phyloP scores from a whole-genome alignment of 208 protist species.

The Leishmania tropica region DNA sequence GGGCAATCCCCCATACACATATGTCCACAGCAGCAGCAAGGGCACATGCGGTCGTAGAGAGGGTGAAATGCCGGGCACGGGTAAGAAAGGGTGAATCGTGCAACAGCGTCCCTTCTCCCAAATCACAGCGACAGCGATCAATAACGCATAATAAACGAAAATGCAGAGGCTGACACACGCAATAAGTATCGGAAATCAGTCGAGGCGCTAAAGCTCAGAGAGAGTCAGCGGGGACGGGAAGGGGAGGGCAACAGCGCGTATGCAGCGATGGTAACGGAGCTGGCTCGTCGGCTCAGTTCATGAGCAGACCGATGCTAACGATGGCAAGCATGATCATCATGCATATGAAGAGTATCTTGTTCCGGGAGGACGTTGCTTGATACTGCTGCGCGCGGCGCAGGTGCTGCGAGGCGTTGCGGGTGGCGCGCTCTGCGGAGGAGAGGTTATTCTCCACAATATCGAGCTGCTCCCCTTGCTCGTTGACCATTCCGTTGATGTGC shows the following conservation, averaged over 20 bases:
- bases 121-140: not conserved
- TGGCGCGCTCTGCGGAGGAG: slow-evolving; percentile 50
- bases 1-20: not conserved
- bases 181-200: not conserved
- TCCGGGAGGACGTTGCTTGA: slow-evolving; percentile 49
- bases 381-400: slow-evolving; percentile 71
- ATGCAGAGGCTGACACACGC: not conserved
- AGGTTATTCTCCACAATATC: slow-evolving; percentile 76
- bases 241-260: not conserved
- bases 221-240: too few relatives aligned
- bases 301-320: slow-evolving; percentile 30
- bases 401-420: slow-evolving; percentile 65
- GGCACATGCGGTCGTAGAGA: not conserved
- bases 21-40: not conserved
- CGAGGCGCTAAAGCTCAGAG: not conserved
- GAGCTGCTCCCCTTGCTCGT: slow-evolving; percentile 80
- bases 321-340: slow-evolving; percentile 59
- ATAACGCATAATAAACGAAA: not conserved
- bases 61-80: not conserved
- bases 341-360: slow-evolving; percentile 68
- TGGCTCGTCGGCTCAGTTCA: slow-evolving; percentile 1
- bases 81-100: not conserved
- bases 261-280: not conserved
- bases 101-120: not conserved
- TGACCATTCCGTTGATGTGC: slow-evolving; percentile 85